Base-by-base conservation (phyloP, 495 filamentous ascomycete genomes). In the Penicillium odoratum region DNA sequence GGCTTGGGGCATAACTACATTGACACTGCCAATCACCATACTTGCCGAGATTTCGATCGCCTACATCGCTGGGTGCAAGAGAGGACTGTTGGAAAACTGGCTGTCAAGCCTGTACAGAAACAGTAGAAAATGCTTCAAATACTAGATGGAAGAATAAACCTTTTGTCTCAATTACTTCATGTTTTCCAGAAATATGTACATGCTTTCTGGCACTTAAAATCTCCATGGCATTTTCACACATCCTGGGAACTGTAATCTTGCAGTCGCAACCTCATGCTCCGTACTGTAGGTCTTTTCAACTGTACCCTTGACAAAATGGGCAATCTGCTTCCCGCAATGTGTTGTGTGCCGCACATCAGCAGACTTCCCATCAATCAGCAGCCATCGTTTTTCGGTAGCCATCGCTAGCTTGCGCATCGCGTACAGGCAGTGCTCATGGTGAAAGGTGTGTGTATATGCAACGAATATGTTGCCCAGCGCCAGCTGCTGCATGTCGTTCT, bases 361-460 rank as follows among this genome's bases (percentile, higher is more conserved):
- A 44, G 40, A 44, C 15, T 16, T 44, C 15, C 40, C 40, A 44
- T 44, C 40, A 44, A 44, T 44, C 40, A 44, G 6, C 40, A 44
- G 15, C 40, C 40, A 44, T 16, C 40, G 40, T 16, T 44, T 44
- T 16, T 44, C 40, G 15, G 40, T 44, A n/a, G 40, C 40, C 40
- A 44, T 44, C 0, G 40, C 40, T 16, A 44, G 15, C 15, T 44
- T 44, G 40, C 40, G 40, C 40, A 44, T 44, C 13, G 40, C 40
- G 6, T 44, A 44, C 40, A 44, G 13, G 40, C 40, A 44, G 40
- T 44, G 40, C 40, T 44, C 40, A 44, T 44, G 40, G 15, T 44
- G 40, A 18, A 44, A 44, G 40, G 40, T 44, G 6, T 44, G 40
- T 4, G 40, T 16, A 16, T 44, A 44, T 3, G 40, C 40, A 44